Base-by-base conservation (phyloP, 257 asterid genomes). In the Apocynum venetum region DNA sequence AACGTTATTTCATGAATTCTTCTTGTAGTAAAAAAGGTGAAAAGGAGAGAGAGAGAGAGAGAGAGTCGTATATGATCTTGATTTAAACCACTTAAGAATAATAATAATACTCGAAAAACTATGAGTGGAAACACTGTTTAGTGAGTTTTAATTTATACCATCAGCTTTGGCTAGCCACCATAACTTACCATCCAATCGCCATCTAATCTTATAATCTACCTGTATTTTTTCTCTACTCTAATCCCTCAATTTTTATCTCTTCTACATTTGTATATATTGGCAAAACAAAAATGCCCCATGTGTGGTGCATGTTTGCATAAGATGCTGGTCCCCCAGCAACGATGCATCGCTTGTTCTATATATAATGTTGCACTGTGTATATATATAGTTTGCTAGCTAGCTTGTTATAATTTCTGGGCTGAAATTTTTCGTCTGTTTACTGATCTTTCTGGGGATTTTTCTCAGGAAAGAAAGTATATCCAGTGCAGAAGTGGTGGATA, bases 221-320 rank as follows among this genome's bases (percentile, higher is more conserved):
- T 73, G 77, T 51, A 56, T 61, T 63, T 56, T 52, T 25, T 47
- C 77, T 84, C 56, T 67, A 70, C 47, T 73, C 61, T 68, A 47
- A 14, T 36, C 19, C 14, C 71, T 44, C 79, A 17, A 47, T n/a
- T 41, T 55, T 60, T 59, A 8, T 59, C 15, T 19, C 1, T 71
- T 68, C 72, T 4, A 57, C 20, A 55, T 72, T 57, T 73, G 68
- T 72, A 73, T 47, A 56, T 36, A 77, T 41, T 77, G 78, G 77
- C 74, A 80, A 84, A 77, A 78, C 76, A 68, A 80, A 70, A 82
- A 77, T 77, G 63, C 78, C 85, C 91, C 31, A 25, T 25, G 87
- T 88, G 91, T 90, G 91, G 86, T 87, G 91, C 91, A 87, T 85
- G 88, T 89, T 81, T 81, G 85, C 88, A 86, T 84, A 86, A 76